Conservation (phyloP, 2,329 filamentous ascomycete species). For the Fusarium sp. region DNA sequence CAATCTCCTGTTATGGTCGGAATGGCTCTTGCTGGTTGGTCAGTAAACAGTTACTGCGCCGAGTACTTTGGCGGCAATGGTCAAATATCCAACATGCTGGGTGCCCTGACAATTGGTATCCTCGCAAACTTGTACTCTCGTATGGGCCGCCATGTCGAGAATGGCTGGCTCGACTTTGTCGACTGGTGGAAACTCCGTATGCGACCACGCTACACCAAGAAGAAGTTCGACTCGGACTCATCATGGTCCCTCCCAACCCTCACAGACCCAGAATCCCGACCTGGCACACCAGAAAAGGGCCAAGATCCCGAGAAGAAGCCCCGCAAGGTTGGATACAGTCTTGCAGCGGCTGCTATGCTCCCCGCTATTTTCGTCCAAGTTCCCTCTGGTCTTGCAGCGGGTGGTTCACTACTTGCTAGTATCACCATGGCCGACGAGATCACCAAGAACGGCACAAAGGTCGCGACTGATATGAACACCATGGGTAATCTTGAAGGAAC, state of each 20-base stretch:
- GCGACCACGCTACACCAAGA: conserved; percentile 49
- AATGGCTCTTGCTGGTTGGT: conserved; percentile 79
- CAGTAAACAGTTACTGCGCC: conserved; percentile 79
- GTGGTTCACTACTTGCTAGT: conserved; percentile 68
- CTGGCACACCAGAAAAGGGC: conserved; percentile 33
- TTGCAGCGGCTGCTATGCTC: conserved; percentile 86
- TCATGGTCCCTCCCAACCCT: conserved; percentile 48
- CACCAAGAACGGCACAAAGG: conserved; percentile 55
- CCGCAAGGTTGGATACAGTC: conserved; percentile 73
- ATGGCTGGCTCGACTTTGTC: conserved; percentile 60
- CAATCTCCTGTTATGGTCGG: conserved; percentile 80
- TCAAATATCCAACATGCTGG: conserved; percentile 81
- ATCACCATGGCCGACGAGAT: conserved; percentile 67
- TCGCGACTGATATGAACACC: conserved; percentile 39
- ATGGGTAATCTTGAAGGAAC: conserved; percentile 55
- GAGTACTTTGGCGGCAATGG: conserved; percentile 74
- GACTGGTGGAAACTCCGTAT: conserved; percentile 64
- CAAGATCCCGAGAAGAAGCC: conserved; percentile 47
- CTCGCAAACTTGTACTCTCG: conserved; percentile 83
- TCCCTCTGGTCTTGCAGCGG: conserved; percentile 70
- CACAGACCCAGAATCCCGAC: conserved; percentile 50
- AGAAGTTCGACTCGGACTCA: conserved; percentile 43
- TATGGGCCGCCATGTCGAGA: conserved; percentile 68
- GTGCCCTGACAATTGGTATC: conserved; percentile 80
- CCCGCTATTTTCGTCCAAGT: conserved; percentile 85